These are phyloP conservation scores for Mallotus repandus DNA, from an alignment of 441 rosid species.

Conservation along the genomic window DNA sequence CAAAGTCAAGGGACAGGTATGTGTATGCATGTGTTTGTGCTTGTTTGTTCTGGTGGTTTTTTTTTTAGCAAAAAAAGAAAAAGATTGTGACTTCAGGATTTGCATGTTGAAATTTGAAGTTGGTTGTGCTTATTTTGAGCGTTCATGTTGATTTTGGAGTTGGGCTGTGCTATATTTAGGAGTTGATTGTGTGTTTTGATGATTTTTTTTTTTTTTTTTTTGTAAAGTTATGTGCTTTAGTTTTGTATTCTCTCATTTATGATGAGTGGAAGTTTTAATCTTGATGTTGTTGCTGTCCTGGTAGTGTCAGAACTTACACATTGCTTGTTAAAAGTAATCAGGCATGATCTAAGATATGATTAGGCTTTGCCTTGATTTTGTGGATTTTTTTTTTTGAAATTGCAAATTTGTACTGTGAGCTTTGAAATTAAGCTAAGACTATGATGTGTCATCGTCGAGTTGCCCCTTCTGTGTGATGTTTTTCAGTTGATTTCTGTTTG, in stretches of 20 bases:
- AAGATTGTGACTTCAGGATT: neutral
- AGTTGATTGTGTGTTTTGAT: neutral
- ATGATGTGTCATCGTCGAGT: neutral
- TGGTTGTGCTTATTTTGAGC: neutral
- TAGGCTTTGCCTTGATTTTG: neutral
- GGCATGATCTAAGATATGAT: too few species aligned
- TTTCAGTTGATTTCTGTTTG: too few species aligned
- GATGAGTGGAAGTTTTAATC: too few species aligned
- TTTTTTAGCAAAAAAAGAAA: too few species aligned
- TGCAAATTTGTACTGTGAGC: neutral
- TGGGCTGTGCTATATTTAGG: too few species aligned
- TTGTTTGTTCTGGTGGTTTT: neutral
- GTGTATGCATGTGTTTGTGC: neutral
- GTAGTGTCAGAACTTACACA: too few species aligned
- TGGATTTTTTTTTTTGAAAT: neutral
- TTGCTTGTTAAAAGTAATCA: too few species aligned
- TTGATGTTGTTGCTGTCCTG: too few species aligned
- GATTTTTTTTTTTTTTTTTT: too few species aligned
- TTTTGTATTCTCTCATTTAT: too few species aligned
- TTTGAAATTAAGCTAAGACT: neutral
- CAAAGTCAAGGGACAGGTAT: conserved; percentile 92
- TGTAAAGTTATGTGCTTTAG: neutral
- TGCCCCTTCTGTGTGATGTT: neutral
- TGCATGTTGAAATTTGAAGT: neutral
- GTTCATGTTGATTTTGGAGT: neutral